These are phyloP conservation scores for Capronia americana DNA, from an alignment of 2,329 filamentous ascomycete species.

Conservation along the genomic window DNA sequence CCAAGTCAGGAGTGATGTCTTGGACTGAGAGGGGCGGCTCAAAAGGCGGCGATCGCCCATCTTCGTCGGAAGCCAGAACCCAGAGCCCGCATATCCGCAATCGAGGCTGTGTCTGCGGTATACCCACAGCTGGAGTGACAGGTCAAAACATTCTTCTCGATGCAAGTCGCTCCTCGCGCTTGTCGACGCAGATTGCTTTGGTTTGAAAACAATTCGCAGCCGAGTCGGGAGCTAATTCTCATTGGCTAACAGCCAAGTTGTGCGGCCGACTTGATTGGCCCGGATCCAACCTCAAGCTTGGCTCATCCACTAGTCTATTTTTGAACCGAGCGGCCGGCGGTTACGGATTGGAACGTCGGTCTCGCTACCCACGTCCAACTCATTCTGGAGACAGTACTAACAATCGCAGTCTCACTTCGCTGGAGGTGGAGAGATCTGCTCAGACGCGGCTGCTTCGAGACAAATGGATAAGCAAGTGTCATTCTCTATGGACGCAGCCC, in stretches of 20 bases:
- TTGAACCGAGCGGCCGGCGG: slow-evolving; percentile 8
- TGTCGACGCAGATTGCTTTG: slow-evolving; percentile 28
- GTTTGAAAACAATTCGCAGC: slow-evolving; percentile 22
- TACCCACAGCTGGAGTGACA: background rate
- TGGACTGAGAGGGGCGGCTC: slow-evolving; percentile 8
- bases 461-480: background rate
- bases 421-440: background rate
- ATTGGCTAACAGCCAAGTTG: background rate
- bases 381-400: background rate
- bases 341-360: background rate
- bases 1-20: slow-evolving; percentile 29
- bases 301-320: slow-evolving; percentile 13
- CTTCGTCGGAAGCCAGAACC: background rate
- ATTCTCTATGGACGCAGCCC: background rate
- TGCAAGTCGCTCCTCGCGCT: slow-evolving; percentile 27
- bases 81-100: slow-evolving; percentile 13
- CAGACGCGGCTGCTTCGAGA: background rate
- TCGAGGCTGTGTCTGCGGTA: slow-evolving; percentile 23
- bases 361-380: background rate
- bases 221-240: background rate
- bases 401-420: background rate
- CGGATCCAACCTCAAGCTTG: slow-evolving; percentile 8
- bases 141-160: slow-evolving; percentile 1
- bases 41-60: slow-evolving; percentile 2
- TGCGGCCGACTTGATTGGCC: slow-evolving; percentile 15